These are phyloP conservation scores for Barnettozyma pratensis DNA, from an alignment of 805 yeast genomes.

Conservation along the genomic window DNA sequence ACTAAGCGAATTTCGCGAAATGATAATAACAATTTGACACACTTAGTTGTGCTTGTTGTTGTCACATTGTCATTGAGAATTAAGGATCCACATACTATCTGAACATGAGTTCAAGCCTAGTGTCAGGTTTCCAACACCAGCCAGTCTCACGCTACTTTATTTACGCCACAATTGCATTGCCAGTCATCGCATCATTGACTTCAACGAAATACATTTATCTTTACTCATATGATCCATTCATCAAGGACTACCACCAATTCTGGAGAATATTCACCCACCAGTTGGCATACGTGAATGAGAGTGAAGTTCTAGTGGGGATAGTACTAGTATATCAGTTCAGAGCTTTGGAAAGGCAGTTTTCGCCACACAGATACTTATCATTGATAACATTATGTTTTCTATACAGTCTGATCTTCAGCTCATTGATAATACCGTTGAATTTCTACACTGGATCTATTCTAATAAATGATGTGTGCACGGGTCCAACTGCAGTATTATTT, in stretches of 20 bases:
- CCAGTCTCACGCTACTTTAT: slow-evolving; percentile 30
- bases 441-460: slow-evolving; percentile 15
- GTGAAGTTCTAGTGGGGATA: slow-evolving; percentile 32
- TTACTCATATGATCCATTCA: slow-evolving; percentile 29
- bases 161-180: slow-evolving; percentile 20
- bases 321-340: slow-evolving; percentile 34
- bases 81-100: not conserved
- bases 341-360: slow-evolving; percentile 32
- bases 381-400: slow-evolving; percentile 11
- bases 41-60: too few species aligned
- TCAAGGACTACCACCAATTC: slow-evolving; percentile 27
- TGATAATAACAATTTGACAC: not conserved
- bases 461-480: slow-evolving; percentile 19
- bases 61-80: not conserved
- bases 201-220: slow-evolving; percentile 31
- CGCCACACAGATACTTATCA: slow-evolving; percentile 31
- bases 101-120: slow-evolving; percentile 27
- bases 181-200: slow-evolving; percentile 31
- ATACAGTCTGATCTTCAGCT: slow-evolving; percentile 14
- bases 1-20: too few species aligned
- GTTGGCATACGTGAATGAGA: slow-evolving; percentile 21
- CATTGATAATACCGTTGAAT: slow-evolving; percentile 12
- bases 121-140: slow-evolving; percentile 32
- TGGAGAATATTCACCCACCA: slow-evolving; percentile 26
- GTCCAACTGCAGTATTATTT: slow-evolving; percentile 32